These are phyloP conservation scores for Eucalyptus leucophloia DNA, from an alignment of 345 rosid genomes.

Conservation along the genomic window DNA sequence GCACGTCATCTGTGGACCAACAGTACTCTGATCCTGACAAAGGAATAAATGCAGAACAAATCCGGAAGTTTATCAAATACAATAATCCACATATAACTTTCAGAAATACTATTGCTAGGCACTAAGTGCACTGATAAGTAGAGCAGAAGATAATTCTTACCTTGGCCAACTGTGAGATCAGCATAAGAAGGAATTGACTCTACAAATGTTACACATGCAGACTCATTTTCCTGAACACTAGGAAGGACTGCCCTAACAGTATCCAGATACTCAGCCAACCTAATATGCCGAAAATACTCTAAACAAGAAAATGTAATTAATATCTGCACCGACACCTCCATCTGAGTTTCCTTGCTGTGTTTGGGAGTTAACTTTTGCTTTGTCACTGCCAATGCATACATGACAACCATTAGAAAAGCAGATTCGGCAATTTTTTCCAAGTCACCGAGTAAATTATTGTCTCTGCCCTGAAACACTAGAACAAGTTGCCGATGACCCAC, in stretches of 20 bases:
- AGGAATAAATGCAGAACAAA: conserved; percentile 5
- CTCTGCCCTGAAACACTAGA: conserved; percentile 44
- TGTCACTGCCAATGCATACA: conserved; percentile 65
- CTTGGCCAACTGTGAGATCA: conserved; percentile 58
- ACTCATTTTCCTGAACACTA: conserved; percentile 66
- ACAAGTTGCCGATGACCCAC: conserved; percentile 55
- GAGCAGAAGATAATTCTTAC: conserved; percentile 7
- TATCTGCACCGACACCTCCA: conserved; percentile 58
- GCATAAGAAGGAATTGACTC: conserved; percentile 71
- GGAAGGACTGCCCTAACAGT: conserved; percentile 62
- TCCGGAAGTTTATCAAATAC: not conserved
- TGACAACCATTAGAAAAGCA: conserved; percentile 83
- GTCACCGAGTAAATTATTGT: conserved; percentile 39
- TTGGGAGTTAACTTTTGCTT: conserved; percentile 47
- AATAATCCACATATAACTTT: not conserved
- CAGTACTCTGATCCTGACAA: conserved; percentile 31
- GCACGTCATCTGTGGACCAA: conserved; percentile 90
- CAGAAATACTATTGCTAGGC: not conserved
- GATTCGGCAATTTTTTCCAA: conserved; percentile 86
- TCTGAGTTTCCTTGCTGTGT: conserved; percentile 38
- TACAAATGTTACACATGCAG: conserved; percentile 52
- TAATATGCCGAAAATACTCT: conserved; percentile 77
- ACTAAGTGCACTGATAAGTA: not conserved
- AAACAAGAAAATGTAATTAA: conserved; percentile 69
- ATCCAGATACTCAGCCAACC: conserved; percentile 86